Base-by-base conservation (phyloP, 371 early-diverging fungal genomes). In the Rhizopus arrhizus region DNA sequence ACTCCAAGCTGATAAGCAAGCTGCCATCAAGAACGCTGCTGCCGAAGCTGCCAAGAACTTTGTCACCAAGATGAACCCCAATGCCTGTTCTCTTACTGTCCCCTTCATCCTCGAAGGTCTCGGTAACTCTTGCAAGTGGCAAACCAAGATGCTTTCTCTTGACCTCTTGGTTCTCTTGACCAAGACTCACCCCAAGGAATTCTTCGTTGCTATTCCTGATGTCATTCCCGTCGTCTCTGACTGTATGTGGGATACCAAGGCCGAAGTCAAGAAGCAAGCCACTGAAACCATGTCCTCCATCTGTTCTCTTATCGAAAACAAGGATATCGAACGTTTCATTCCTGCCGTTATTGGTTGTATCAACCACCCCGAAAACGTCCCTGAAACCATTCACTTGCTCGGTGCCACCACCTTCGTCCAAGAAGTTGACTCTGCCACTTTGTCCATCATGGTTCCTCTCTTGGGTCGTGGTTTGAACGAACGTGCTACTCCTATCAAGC, bases 401-500 rank as follows among this genome's bases (percentile, higher is more conserved):
- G 85, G 83, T 64, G 83, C 85, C 22, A 86, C 85, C 35, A 88
- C 88, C 32, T 92, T 92, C 65, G 91, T 92, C 32, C 85, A 83
- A 66, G 84, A 86, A 47, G 91, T 92, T 61, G 89, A 91, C 68
- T 78, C 85, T 40, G 89, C 89, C 53, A 87, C 93, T 16, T 82
- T 92, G 31, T 87, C 91, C 73, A 84, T 92, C 70, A 89, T 92
- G 87, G 82, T 83, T 50, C 93, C 93, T 42, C 80, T 92, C 15
- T 69, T 92, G 57, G 64, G 73, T 62, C 89, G 91, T 82, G 93
- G 91, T 82, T 77, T 92, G 34, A 72, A 76, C 51, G 87, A 85
- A 67, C 77, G 85, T 55, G 67, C 73, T 33, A 85, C 85, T 47
- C 63, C 85, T 55, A 84, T 87, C 65, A 80, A 89, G 65, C 91